These are phyloP conservation scores for Aspergillus bombycis DNA, from an alignment of 2,329 filamentous ascomycete genomes.

Conservation along the genomic window DNA sequence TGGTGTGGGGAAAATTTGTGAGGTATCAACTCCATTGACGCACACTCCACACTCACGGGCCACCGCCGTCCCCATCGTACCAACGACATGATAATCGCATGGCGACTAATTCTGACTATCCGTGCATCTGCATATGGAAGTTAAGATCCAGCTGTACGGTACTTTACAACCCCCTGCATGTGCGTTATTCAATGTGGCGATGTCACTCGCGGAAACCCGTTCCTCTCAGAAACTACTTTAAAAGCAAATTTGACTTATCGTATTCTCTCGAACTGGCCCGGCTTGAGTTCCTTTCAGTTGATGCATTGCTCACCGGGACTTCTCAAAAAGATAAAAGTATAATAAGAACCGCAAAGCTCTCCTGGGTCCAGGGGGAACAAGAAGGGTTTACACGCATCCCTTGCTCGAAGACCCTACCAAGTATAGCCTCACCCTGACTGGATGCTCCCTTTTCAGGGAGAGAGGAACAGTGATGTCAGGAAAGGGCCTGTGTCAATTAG, in stretches of 20 bases:
- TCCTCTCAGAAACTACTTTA: neutral
- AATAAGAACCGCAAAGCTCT: neutral
- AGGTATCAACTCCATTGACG: constrained; percentile 15
- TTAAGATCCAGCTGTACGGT: constrained; percentile 14
- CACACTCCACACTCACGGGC: constrained; percentile 1
- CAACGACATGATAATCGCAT: constrained; percentile 3
- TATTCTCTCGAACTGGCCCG: constrained; percentile 1
- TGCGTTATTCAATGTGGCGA: constrained; percentile 25
- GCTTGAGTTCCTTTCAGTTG: neutral
- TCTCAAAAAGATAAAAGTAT: neutral
- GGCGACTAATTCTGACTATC: constrained; percentile 2
- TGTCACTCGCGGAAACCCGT: neutral
- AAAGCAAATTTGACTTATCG: constrained; percentile 20
- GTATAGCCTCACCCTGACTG: neutral
- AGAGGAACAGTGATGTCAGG: constrained; percentile 1
- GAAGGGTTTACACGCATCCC: constrained; percentile 13
- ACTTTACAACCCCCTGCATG: constrained; percentile 21
- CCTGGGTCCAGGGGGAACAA: neutral
- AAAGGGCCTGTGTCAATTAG: neutral
- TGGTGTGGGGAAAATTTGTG: constrained; percentile 13
- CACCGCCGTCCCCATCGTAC: constrained; percentile 9
- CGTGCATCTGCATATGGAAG: constrained; percentile 10
- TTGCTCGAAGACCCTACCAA: constrained; percentile 13
- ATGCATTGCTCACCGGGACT: neutral
- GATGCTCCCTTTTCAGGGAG: constrained; percentile 1